Base-by-base conservation (phyloP, 2,329 filamentous ascomycete species). In the Stagonosporopsis chrysanthemi region DNA sequence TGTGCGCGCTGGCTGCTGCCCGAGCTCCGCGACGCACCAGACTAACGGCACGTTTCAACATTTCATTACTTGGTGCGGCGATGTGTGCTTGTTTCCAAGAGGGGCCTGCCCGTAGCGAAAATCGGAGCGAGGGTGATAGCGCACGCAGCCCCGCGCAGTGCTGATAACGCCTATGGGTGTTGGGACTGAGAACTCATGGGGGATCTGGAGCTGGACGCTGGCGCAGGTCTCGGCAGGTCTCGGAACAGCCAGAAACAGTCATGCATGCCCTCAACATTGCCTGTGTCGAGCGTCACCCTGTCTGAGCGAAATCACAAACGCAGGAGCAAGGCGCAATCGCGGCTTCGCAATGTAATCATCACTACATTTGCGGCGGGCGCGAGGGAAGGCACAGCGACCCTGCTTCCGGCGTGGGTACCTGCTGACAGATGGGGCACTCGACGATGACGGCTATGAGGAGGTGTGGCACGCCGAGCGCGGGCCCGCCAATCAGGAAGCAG, bases 161-260 rank as follows among this genome's bases (percentile, higher is more conserved):
- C 57, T 54, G 69, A 72, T 68, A 72, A 73, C 66, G 60, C 72
- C 72, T 73, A 73, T 73, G 36, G 63, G 15, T 62, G 61, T 58
- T 67, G 62, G 49, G 65, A 52, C 31, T 49, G 65, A 56, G 51
- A 52, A 64, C 49, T 65, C 64, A 70, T 72, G 72, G 69, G 61
- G 64, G 54, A 40, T 44, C 35, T 59, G 48, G 24, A 56, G 54
- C 42, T 42, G 41, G 47, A 51, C 28, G 65, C 48, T 59, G 64
- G 58, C 64, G 67, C 66, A 63, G 53, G 64, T 62, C 52, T 70
- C 71, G 72, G 71, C 63, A 67, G 67, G 60, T 56, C 59, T 65
- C 68, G 69, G 71, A 71, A 56, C 50, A 47, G 51, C 48, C 14
- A 39, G 24, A 39, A 14, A 31, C 38, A 36, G 54, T n/a, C 24